phyloP scores from a whole-genome alignment of 2,329 filamentous ascomycete species.

The Calonectria montana region DNA sequence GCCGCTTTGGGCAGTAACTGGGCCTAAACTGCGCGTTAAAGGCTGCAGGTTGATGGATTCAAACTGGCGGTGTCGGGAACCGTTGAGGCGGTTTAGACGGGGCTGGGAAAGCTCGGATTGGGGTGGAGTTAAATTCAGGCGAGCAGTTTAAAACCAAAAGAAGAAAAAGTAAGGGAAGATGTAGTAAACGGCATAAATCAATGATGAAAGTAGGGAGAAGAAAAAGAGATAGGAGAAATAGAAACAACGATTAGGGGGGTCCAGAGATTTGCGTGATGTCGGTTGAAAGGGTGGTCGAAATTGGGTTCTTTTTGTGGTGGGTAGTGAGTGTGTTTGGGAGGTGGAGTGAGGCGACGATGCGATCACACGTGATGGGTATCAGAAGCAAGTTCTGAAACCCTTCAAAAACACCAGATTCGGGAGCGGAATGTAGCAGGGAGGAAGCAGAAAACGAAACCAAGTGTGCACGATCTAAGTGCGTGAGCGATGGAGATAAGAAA shows the following conservation, averaged over 20 bases:
- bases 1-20: background rate
- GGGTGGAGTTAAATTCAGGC: background rate
- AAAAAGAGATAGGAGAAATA: background rate
- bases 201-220: background rate
- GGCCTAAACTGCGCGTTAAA: background rate
- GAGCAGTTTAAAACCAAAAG: background rate
- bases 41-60: background rate
- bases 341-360: background rate
- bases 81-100: background rate
- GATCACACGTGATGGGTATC: background rate
- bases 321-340: background rate
- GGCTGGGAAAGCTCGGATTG: background rate
- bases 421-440: background rate
- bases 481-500: background rate
- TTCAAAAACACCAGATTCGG: background rate
- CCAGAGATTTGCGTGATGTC: background rate
- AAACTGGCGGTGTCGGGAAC: constrained; percentile 1
- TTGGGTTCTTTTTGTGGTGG: background rate
- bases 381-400: constrained; percentile 1
- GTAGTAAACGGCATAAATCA: background rate
- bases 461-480: background rate
- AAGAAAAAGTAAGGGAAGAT: background rate
- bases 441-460: background rate
- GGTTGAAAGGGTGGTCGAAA: background rate
- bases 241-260: background rate